Base-by-base conservation (phyloP, 176 grass and related monocot species). In the Chloris gayana region DNA sequence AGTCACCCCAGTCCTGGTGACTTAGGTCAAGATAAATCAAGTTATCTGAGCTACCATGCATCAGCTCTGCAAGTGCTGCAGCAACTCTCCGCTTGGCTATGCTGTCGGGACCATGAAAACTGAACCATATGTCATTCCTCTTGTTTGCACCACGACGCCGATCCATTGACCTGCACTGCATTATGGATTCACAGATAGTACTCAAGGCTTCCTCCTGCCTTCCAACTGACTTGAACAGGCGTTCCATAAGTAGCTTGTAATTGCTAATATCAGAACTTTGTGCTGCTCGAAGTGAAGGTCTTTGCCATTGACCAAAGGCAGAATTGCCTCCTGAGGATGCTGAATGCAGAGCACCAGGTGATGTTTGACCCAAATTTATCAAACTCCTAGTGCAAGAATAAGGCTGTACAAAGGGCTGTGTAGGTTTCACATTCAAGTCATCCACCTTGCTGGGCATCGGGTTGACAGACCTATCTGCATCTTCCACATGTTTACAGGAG, bases 171-270 rank as follows among this genome's bases (percentile, higher is more conserved):
- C 46, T 64, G 62, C 70, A 89, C 70, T 18, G 80, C 32, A 85
- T 78, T 56, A 99, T 81, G 60, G 83, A 84, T 70, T 66, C 46
- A 69, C 84, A 89, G 24, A 99, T 89, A 69, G 80, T 67, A 53
- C 86, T 86, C 54, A 89, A 70, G 14, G 92, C 96, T 89, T 93
- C 96, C 73, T 95, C 96, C 72, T 99, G 97, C 73, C 90, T 86
- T 39, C 90, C 91, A 68, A 99, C 91, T 19, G 77, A 85, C 79
- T 93, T 85, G 64, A 91, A 84, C 75, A 99, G 76, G 66, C n/a
- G 68, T 68, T 84, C 80, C 33, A 82, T 76, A 53, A 91, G 86
- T 60, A 79, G 53, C 76, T 99, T 99, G 79, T 96, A 96, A 89
- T 91, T 80, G 64, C 82, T 80, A 73, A 85, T 49, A 75, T 95